Evolutionary conservation across 768 basidiomycete genomes (phyloP).

Genomic region (Lentinula detonsa): DNA sequence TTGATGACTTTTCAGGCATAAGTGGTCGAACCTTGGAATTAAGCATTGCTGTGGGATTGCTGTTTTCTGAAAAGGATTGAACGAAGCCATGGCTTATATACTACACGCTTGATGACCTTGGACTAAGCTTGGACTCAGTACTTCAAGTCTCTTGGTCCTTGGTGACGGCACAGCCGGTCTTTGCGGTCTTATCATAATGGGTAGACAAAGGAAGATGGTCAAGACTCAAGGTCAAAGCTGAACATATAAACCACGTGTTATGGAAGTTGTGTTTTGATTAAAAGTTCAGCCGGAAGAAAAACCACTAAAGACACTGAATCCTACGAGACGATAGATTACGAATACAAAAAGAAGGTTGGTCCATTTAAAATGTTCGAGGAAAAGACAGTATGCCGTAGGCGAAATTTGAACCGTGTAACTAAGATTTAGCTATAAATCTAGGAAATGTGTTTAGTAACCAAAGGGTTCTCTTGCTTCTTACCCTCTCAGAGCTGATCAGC

Average conservation of each 20-base stretch:
- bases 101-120: neutral
- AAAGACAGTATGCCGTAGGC: neutral
- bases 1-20: too few species aligned
- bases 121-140: too few species aligned
- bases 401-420: neutral
- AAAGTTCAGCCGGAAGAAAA: neutral
- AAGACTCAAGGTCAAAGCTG: neutral
- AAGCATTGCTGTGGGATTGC: neutral
- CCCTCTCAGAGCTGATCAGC: conserved; percentile 5
- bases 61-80: neutral
- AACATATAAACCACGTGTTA: neutral
- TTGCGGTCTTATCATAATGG: too few species aligned
- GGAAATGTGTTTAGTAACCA: neutral
- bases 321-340: neutral
- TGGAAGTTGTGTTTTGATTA: too few species aligned
- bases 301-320: neutral
- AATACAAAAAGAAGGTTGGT: neutral
- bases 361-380: neutral
- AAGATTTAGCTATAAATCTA: neutral
- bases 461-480: neutral
- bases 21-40: neutral
- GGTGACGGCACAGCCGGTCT: too few species aligned
- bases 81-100: neutral
- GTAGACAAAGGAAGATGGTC: neutral
- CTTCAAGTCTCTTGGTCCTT: too few species aligned